Evolutionary conservation across 2,329 filamentous ascomycete species (phyloP), one percentile per base, ranked within the genome.

Genomic region (Apiospora marii): DNA sequence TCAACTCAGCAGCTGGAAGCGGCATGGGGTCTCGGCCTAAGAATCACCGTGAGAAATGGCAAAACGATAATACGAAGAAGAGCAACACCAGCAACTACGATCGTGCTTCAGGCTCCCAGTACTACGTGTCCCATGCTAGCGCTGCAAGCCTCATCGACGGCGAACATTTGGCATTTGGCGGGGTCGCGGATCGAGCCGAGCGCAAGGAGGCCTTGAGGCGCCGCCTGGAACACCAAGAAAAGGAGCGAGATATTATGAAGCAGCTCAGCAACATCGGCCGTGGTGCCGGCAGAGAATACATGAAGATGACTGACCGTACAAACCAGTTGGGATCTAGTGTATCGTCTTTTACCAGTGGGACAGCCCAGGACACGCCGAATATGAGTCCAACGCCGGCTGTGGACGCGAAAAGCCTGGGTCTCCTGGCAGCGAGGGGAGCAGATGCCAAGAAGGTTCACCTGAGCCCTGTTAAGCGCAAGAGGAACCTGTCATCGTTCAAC

Each of bases 201-300:
- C 87, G 89, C 73, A 89, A 91, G 70, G 93, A 95, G 74, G 88
- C 89, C 24, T 82, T 93, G 75, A 91, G 90, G 74, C 87, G 91
- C 72, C 88, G 88, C 4, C 84, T 95, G 7, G 88, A 90, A 7
- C 89, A 88, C 19, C 88, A 90, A 76, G 92, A 95, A 81, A 92
- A 89, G 78, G 94, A 96, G 80, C 86, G 90, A 27, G 91, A 94
- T 34, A 87, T 96, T 68, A 92, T 91, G 75, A 90, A 89, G 79
- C 90, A 90, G 76, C 85, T 96, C 2, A 90, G 89, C 13, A 84
- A 88, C 69, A 84, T 91, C 73, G 92, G 92, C 13, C 87, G 85
- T 68, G 91, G 91, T 7, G 88, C 92, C 0, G 93, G 93, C 2
- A 89, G 86, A 67, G 92, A 94, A 74, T 95, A 95, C 81, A 91